Conservation (phyloP, 371 early-diverging fungal genomes). For the Funneliformis caledonium region DNA sequence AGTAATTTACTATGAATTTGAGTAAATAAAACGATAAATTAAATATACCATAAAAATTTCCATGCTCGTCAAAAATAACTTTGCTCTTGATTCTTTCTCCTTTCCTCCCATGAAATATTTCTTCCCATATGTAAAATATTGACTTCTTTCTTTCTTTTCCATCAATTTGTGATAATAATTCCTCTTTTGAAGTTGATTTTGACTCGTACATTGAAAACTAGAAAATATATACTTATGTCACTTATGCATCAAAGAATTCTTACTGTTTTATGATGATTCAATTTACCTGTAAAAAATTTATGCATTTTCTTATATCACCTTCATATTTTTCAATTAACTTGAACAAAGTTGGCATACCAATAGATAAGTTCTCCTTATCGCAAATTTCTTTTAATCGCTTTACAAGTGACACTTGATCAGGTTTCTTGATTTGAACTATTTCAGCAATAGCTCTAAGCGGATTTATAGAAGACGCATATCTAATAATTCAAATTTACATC, state of each 20-base stretch:
- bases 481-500: slow-evolving; percentile 41
- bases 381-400: slow-evolving; percentile 84
- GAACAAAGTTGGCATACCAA: slow-evolving; percentile 78
- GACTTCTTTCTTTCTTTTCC: slow-evolving; percentile 83
- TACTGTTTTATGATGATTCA: slow-evolving; percentile 39
- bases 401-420: slow-evolving; percentile 71
- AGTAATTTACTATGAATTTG: neutral
- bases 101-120: slow-evolving; percentile 58
- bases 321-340: slow-evolving; percentile 76
- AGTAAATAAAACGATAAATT: too few species aligned
- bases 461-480: slow-evolving; percentile 87
- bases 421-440: slow-evolving; percentile 67
- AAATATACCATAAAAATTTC: neutral
- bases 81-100: neutral
- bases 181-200: slow-evolving; percentile 58
- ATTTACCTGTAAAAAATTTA: slow-evolving; percentile 87
- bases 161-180: slow-evolving; percentile 59
- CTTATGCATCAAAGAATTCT: slow-evolving; percentile 1
- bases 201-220: slow-evolving; percentile 36
- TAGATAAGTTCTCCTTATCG: slow-evolving; percentile 71
- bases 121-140: slow-evolving; percentile 80
- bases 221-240: slow-evolving; percentile 7
- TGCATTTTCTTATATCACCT: slow-evolving; percentile 85
- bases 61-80: neutral
- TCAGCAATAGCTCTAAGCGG: slow-evolving; percentile 82